A percentile compares a stretch with the other conserved stretches of the same genome.
Evolutionary conservation across 768 basidiomycete species (phyloP).

Genomic region (Collybia sordida): DNA sequence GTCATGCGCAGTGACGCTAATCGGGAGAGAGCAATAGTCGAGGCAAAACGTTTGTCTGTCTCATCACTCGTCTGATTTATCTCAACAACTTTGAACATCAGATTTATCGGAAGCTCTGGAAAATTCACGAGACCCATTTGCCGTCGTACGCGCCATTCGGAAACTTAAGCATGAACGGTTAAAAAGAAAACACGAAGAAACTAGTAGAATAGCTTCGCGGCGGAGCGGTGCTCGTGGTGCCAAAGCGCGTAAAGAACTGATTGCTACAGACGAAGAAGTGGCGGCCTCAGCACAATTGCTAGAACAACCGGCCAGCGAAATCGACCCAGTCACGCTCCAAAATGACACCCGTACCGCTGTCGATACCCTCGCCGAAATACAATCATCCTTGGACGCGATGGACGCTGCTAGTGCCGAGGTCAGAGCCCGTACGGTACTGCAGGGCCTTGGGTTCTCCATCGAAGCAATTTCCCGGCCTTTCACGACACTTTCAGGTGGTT

Average conservation of each 20-base stretch:
- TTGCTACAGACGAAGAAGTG: slow-evolving; percentile 42
- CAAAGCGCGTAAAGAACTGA: slow-evolving; percentile 51
- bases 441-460: slow-evolving; percentile 58
- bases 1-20: slow-evolving; percentile 44
- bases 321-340: slow-evolving; percentile 18
- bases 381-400: slow-evolving; percentile 24
- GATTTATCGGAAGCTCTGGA: slow-evolving; percentile 22
- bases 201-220: slow-evolving; percentile 47
- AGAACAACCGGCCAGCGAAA: slow-evolving; percentile 19
- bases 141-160: slow-evolving; percentile 22
- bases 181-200: slow-evolving; percentile 28
- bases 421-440: slow-evolving; percentile 51
- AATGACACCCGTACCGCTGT: slow-evolving; percentile 21
- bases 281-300: slow-evolving; percentile 24
- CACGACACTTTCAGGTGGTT: slow-evolving; percentile 58
- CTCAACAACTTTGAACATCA: background rate
- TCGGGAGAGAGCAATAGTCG: slow-evolving; percentile 28
- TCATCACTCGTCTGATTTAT: background rate
- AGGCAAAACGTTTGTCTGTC: slow-evolving; percentile 23
- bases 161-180: slow-evolving; percentile 25
- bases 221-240: slow-evolving; percentile 58
- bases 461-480: slow-evolving; percentile 37
- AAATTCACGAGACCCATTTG: slow-evolving; percentile 22
- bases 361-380: slow-evolving; percentile 25
- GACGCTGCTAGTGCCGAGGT: slow-evolving; percentile 38